These are phyloP conservation scores for Fusarium fujikuroi DNA, from an alignment of 2,329 filamentous ascomycete species.

Conservation along the genomic window DNA sequence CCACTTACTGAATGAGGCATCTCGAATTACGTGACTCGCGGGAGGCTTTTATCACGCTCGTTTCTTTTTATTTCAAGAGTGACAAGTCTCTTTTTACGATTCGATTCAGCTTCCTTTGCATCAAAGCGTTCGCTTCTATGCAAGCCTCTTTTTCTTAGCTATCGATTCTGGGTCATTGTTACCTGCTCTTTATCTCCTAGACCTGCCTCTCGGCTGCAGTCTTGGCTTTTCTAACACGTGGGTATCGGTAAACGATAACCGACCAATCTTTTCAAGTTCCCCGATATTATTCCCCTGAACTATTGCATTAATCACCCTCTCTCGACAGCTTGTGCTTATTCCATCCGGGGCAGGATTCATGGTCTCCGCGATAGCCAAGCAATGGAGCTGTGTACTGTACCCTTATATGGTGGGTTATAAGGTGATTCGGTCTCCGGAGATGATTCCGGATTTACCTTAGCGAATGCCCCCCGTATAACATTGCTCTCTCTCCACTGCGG, in stretches of 20 bases:
- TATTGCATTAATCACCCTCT: neutral
- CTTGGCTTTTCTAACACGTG: neutral
- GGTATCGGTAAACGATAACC: neutral
- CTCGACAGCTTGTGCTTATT: neutral
- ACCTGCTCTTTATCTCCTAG: neutral
- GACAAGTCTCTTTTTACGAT: neutral
- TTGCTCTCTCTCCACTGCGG: slow-evolving; percentile 1
- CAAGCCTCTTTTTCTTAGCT: slow-evolving; percentile 3
- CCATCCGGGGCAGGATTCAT: slow-evolving; percentile 1
- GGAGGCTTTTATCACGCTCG: neutral
- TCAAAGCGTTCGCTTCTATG: slow-evolving; percentile 12
- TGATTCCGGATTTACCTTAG: slow-evolving; percentile 13
- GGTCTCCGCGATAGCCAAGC: neutral
- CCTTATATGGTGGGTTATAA: neutral
- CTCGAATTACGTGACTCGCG: neutral
- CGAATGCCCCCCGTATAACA: neutral
- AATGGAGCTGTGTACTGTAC: neutral
- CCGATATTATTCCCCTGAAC: slow-evolving; percentile 4
- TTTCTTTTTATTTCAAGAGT: neutral
- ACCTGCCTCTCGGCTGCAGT: neutral
- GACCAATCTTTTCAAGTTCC: neutral
- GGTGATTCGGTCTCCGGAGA: neutral
- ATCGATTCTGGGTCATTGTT: neutral
- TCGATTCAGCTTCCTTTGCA: neutral
- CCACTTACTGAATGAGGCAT: slow-evolving; percentile 15